Evolutionary conservation across 2,329 filamentous ascomycete genomes (phyloP), one percentile per base, ranked within the genome.

Genomic region (Cladosporium velox): DNA sequence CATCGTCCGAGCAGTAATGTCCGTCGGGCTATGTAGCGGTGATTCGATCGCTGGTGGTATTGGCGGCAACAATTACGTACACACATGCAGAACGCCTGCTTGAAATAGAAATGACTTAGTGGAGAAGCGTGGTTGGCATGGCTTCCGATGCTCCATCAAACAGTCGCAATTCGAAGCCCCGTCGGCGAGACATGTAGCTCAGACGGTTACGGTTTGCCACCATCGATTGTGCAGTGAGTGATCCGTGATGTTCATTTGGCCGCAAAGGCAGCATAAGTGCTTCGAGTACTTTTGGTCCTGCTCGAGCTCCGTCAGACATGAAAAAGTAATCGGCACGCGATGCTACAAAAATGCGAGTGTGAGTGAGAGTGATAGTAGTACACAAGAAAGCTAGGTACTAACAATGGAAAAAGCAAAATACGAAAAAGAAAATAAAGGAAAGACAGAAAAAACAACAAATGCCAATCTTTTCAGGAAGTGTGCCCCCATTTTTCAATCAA

Each of bases 401-500:
- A 47, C 51, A 52, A 12, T 24, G 24, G 5, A 52, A 61, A 61
- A 51, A 18, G 15, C 21, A 61, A 61, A 61, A 32, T 15, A 52
- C 41, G 44, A 41, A 21, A 47, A 52, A 35, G 15, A 11, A 54
- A n/a, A 49, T 2, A 52, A 63, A 32, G 12, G 15, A 52, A 15
- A 62, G n/a, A 38, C 3, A 38, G 11, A 11, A 62, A 61, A 30
- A 32, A 60, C 12, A 47, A 52, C 32, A 58, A 35, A 58, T 58
- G 55, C 55, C 55, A 58, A 58, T 58, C 55, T 58, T 35, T 58
- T 58, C 30, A 58, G 30, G 34, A 49, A 62, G 30, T 49, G 41
- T 21, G 41, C 47, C 47, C 59, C 44, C 44, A 60, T 30, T 30
- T 30, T 30, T 41, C 59, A 60, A 60, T 47, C 30, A 34, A 51